A percentile compares a stretch with the other conserved stretches of the same genome.
Evolutionary conservation across 1,284 basidiomycete species (phyloP).

Genomic region (Moesziomyces sp.): DNA sequence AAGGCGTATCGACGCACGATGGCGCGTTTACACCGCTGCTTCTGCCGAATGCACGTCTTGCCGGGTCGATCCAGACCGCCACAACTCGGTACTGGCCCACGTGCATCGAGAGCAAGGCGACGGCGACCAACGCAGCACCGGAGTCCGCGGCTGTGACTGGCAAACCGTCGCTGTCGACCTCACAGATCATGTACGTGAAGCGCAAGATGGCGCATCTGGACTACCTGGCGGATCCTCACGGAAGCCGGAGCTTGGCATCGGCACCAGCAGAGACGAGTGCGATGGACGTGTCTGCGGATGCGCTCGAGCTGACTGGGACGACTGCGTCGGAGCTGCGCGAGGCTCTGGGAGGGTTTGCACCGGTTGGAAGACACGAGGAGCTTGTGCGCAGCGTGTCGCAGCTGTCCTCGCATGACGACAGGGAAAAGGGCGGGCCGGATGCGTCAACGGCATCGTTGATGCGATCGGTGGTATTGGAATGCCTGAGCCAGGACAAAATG

Average conservation of each 20-base stretch:
- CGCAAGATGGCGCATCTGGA: constrained; percentile 89
- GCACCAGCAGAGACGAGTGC: constrained; percentile 20
- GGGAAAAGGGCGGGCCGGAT: neutral
- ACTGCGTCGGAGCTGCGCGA: constrained; percentile 76
- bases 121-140: neutral
- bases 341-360: constrained; percentile 85
- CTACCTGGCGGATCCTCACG: constrained; percentile 90
- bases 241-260: constrained; percentile 80
- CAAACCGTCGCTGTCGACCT: constrained; percentile 6
- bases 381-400: constrained; percentile 49
- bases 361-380: constrained; percentile 72
- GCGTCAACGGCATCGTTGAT: constrained; percentile 73
- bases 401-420: neutral
- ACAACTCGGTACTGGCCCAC: constrained; percentile 84
- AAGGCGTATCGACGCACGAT: neutral
- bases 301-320: constrained; percentile 12
- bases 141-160: neutral
- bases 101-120: constrained; percentile 29
- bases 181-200: constrained; percentile 75
- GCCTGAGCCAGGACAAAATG: constrained; percentile 84
- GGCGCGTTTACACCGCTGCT: constrained; percentile 75
- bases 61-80: constrained; percentile 81
- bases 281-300: constrained; percentile 15
- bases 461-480: constrained; percentile 83
- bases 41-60: constrained; percentile 75